Base-by-base conservation (phyloP, 75 land plant species). In the Isoetes taiwanensis region DNA sequence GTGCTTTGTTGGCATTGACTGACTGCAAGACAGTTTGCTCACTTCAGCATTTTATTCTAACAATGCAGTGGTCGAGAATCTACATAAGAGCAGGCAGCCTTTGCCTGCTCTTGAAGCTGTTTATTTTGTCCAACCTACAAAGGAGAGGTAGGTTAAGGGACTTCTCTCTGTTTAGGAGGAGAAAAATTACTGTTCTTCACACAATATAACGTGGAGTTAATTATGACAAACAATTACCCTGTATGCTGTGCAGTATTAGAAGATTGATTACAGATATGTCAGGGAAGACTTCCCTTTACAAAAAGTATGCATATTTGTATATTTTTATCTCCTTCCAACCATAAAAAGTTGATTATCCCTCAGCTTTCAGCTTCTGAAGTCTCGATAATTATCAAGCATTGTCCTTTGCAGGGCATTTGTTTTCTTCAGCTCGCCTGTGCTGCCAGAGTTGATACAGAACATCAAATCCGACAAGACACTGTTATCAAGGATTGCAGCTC, bases 261-360 rank as follows among this genome's bases (percentile, higher is more conserved):
- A 79, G 69, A 59, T 64, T 90, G 39, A 66, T 84, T 28, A 75
- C 82, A 19, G 99, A 94, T 58, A 82, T 91, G 85, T 71, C 85
- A 28, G 94, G 94, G 50, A 74, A 73, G 48, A 40, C 78, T 29
- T 88, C 97, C 3, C 65, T 94, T 28, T 94, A 94, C 58, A 84
- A 73, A 67, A 94, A 80, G 99, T 94, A 82, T n/a, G n/a, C 12
- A 9, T 14, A 9, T 37, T 37, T 37, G 9, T 37, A 19, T 3
- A 8, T 23, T 46, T 6, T 6, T 8, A 4, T 46, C 19, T 46
- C n/a, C 50, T 46, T n/a, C n/a, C n/a, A n/a, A n/a, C n/a, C n/a
- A n/a, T n/a, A n/a, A n/a, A n/a, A n/a, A n/a, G n/a, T n/a, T n/a
- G n/a, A n/a, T n/a, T n/a, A n/a, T n/a, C n/a, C n/a, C n/a, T n/a